A percentile compares a stretch with the other conserved stretches of the same genome.
Conservation (phyloP, 192 early-diverging fungal genomes). For the Spizellomyces sp. region DNA sequence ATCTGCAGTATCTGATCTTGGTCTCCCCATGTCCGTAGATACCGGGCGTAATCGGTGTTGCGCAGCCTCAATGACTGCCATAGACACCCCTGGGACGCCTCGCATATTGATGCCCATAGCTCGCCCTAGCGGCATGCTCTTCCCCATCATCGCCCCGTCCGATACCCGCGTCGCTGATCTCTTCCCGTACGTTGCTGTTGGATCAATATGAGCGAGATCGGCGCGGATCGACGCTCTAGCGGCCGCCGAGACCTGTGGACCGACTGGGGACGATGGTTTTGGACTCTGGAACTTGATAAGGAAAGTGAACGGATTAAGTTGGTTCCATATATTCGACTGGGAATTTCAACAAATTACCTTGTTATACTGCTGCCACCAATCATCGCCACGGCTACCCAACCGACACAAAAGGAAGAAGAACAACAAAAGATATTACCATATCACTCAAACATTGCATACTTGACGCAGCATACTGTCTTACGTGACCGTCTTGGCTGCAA, state of each 20-base stretch:
- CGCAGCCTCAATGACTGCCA: too few relatives aligned
- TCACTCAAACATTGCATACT: not conserved
- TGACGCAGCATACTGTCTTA: too few relatives aligned
- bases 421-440: too few relatives aligned
- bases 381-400: conserved; percentile 15
- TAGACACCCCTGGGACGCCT: not conserved
- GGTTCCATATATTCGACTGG: not conserved
- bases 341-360: conserved; percentile 3
- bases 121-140: not conserved
- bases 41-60: too few relatives aligned
- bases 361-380: conserved; percentile 31
- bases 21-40: too few relatives aligned
- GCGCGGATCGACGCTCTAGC: conserved; percentile 27
- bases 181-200: conserved; percentile 16
- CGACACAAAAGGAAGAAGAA: too few relatives aligned
- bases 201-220: conserved; percentile 24
- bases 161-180: not conserved
- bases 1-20: too few relatives aligned
- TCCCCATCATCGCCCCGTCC: conserved; percentile 19
- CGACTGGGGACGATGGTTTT: conserved; percentile 4
- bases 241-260: conserved; percentile 4
- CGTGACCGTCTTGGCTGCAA: not conserved
- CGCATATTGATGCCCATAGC: not conserved
- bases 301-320: not conserved
- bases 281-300: not conserved